phyloP scores from a whole-genome alignment of 2,329 filamentous ascomycete genomes.

The Colletotrichum sp. region DNA sequence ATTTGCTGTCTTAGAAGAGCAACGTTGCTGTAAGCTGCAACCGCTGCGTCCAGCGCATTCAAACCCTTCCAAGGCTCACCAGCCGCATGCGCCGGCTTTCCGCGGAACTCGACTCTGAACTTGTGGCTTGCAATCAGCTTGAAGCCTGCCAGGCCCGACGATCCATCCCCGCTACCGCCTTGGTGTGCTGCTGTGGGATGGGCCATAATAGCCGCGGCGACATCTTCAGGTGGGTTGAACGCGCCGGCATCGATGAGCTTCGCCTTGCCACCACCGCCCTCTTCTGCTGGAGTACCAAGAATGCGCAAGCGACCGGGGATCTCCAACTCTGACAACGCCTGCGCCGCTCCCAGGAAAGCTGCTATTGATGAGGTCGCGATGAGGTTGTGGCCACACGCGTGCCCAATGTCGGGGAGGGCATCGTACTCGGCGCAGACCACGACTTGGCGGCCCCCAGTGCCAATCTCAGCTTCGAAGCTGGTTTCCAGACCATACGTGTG shows the following conservation, averaged over 20 bases:
- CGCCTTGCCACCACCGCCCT: conserved; percentile 47
- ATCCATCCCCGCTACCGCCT: neutral
- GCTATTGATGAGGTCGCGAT: conserved; percentile 46
- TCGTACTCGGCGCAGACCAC: conserved; percentile 54
- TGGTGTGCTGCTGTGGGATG: conserved; percentile 16
- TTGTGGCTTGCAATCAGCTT: conserved; percentile 36
- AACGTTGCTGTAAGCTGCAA: conserved; percentile 38
- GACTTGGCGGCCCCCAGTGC: conserved; percentile 45
- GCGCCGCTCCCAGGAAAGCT: conserved; percentile 42
- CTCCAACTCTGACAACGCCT: conserved; percentile 33
- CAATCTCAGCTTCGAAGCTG: conserved; percentile 52
- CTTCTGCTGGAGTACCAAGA: conserved; percentile 48
- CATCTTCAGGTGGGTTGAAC: conserved; percentile 25
- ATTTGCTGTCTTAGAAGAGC: conserved; percentile 44
- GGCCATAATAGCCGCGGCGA: conserved; percentile 44
- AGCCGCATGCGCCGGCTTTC: conserved; percentile 39
- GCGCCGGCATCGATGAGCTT: conserved; percentile 38
- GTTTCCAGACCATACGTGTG: conserved; percentile 58
- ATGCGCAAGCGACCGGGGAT: conserved; percentile 41
- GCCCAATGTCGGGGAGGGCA: conserved; percentile 50
- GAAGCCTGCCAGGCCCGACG: conserved; percentile 29
- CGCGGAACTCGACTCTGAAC: conserved; percentile 36
- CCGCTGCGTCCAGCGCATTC: conserved; percentile 43
- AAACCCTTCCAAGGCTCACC: conserved; percentile 40
- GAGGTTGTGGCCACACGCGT: conserved; percentile 52